Evolutionary conservation across 164 flowering plant genomes (phyloP), one percentile per base, ranked within the genome.

Genomic region (Berberis thunbergii): DNA sequence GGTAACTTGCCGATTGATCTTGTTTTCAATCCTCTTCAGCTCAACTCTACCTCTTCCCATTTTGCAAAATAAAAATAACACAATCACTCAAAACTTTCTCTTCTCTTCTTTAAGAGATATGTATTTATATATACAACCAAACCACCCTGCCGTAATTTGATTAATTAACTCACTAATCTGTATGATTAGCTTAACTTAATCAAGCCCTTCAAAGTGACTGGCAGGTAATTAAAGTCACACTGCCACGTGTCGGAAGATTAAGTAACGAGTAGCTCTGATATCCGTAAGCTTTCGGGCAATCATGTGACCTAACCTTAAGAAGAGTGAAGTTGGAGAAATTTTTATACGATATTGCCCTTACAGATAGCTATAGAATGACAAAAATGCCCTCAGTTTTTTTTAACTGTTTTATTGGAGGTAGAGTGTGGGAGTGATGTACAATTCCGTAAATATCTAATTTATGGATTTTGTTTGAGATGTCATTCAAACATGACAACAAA

Each of bases 21-120:
- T 89, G 91, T 89, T 89, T 83, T 89, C 96, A 43, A 86, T 89
- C 67, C 91, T 83, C 91, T 85, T 89, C 84, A 89, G 71, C 79
- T 87, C 96, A 61, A 87, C 91, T 65, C 93, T 85, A 52, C 96
- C 96, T 71, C 96, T 89, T 60, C 96, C 96, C 93, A 87, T 89
- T 67, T 60, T 54, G n/a, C 2, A 4, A 3, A 7, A 7, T 3
- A 54, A n/a, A 54, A 38, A 54, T n/a, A 54, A 54, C 61, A 46
- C 40, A 10, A 10, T 39, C 8, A 9, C 26, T 26, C 26, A 26
- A 26, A 26, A 26, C 26, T 26, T 26, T 26, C 26, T 26, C 26
- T 26, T 26, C 26, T 26, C 26, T 26, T 26, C 26, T 26, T 26
- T 26, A 26, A 26, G 26, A 26, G 26, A 0, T 26, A 26, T 26